Percentiles rank a stretch among this genome's conserved stretches.
These are phyloP conservation scores for Crithidia bombi DNA, from an alignment of 208 protist genomes.

Conservation along the genomic window DNA sequence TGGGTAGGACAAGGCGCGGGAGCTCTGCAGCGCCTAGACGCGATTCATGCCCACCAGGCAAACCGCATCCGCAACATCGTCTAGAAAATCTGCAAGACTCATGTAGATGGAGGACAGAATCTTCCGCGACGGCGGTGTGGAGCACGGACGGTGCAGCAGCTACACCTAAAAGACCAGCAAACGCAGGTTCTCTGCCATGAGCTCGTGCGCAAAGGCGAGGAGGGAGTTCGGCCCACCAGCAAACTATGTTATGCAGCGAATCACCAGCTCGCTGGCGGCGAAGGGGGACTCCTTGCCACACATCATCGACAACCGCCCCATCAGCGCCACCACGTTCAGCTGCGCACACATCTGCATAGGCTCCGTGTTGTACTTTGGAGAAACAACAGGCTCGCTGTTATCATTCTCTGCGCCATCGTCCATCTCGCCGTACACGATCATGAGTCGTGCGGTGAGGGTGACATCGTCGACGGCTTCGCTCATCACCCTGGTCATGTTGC, in stretches of 20 bases:
- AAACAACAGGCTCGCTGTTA: constrained; percentile 2
- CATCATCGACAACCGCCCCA: constrained; percentile 19
- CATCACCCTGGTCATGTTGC: constrained; percentile 36
- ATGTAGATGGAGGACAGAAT: constrained; percentile 15
- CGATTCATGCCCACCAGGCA: constrained; percentile 34
- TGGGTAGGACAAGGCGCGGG: constrained; percentile 39
- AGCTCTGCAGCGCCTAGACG: constrained; percentile 34
- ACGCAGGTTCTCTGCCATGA: constrained; percentile 23
- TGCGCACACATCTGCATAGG: constrained; percentile 37
- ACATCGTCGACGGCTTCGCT: constrained; percentile 42
- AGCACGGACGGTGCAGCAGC: constrained; percentile 39
- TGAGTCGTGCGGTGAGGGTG: constrained; percentile 5
- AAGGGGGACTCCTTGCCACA: constrained; percentile 45
- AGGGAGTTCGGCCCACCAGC: constrained; percentile 18
- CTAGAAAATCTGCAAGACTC: constrained; percentile 28
- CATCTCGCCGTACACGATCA: background rate
- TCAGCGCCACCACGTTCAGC: constrained; percentile 33
- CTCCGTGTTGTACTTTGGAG: constrained; percentile 18
- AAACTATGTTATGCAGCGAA: constrained; percentile 38
- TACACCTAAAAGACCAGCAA: constrained; percentile 39
- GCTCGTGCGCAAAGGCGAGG: constrained; percentile 26
- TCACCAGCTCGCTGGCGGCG: constrained; percentile 24
- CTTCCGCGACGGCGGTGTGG: background rate
- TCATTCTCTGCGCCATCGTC: background rate
- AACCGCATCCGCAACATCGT: constrained; percentile 31